phyloP scores from a whole-genome alignment of 1,139 yeast species.

The Meyerozyma elateridarum region DNA sequence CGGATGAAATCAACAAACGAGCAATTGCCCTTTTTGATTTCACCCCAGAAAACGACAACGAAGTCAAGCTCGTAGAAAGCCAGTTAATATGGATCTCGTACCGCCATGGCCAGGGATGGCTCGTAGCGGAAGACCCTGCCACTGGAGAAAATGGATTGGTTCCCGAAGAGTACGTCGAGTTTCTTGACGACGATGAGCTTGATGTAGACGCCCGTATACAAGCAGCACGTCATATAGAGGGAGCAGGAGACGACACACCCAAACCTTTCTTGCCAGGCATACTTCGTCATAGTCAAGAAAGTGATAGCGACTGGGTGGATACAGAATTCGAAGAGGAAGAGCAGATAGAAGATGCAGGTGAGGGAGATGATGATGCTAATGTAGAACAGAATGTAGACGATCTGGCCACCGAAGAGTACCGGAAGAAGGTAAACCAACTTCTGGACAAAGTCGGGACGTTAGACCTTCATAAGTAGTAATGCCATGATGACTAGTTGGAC shows the following conservation, averaged over 20 bases:
- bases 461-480: too few relatives aligned
- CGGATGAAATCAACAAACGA: constrained; percentile 43
- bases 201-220: constrained; percentile 14
- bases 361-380: constrained; percentile 4
- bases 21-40: constrained; percentile 90
- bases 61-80: constrained; percentile 71
- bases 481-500: too few relatives aligned
- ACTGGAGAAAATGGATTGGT: constrained; percentile 87
- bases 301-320: constrained; percentile 38
- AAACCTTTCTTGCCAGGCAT: constrained; percentile 45
- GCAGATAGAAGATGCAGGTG: constrained; percentile 3
- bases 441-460: too few relatives aligned
- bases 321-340: constrained; percentile 19
- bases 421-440: too few relatives aligned
- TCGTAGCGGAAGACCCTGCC: constrained; percentile 81
- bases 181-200: constrained; percentile 27
- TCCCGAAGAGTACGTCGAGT: constrained; percentile 89
- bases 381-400: too few relatives aligned
- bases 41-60: constrained; percentile 90
- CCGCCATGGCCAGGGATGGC: constrained; percentile 98
- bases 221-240: constrained; percentile 12
- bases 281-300: constrained; percentile 20
- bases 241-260: constrained; percentile 39
- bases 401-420: too few relatives aligned
- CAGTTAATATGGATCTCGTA: constrained; percentile 83